phyloP scores from a whole-genome alignment of 2,329 filamentous ascomycete genomes.

The Penicillium sp. region DNA sequence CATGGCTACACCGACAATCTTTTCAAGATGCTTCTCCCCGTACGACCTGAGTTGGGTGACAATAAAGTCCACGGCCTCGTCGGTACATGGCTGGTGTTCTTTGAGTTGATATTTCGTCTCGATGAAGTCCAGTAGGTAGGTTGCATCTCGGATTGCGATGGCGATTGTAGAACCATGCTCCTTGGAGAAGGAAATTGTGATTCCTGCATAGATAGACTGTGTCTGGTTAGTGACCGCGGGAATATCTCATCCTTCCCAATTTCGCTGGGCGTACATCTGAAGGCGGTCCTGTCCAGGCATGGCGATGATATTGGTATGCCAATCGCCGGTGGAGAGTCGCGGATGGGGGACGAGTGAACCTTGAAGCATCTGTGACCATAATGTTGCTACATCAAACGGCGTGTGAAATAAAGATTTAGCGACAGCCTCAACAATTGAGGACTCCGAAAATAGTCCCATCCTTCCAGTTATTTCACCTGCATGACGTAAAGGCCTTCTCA shows the following conservation, averaged over 20 bases:
- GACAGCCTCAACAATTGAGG: neutral
- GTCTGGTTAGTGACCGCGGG: slow-evolving; percentile 7
- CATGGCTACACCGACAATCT: slow-evolving; percentile 75
- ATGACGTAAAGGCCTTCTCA: slow-evolving; percentile 20
- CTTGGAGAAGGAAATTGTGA: slow-evolving; percentile 40
- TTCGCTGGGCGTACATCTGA: slow-evolving; percentile 38
- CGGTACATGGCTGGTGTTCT: slow-evolving; percentile 42
- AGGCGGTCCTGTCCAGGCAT: slow-evolving; percentile 44
- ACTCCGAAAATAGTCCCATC: neutral
- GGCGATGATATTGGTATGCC: slow-evolving; percentile 35
- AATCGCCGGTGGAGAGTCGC: slow-evolving; percentile 40
- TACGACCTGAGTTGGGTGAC: slow-evolving; percentile 62
- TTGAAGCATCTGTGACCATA: slow-evolving; percentile 13
- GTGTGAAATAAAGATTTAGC: neutral
- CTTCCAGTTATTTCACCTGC: slow-evolving; percentile 6
- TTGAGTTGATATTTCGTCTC: slow-evolving; percentile 60
- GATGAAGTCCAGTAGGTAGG: slow-evolving; percentile 74
- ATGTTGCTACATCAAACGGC: neutral
- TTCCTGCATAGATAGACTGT: slow-evolving; percentile 48
- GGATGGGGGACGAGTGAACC: slow-evolving; percentile 34
- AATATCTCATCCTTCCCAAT: neutral
- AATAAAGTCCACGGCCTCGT: slow-evolving; percentile 63
- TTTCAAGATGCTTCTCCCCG: slow-evolving; percentile 67
- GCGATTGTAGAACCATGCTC: slow-evolving; percentile 61
- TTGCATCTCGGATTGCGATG: slow-evolving; percentile 72